Conservation (phyloP, 1,284 basidiomycete genomes). For the Trametes versicolor region DNA sequence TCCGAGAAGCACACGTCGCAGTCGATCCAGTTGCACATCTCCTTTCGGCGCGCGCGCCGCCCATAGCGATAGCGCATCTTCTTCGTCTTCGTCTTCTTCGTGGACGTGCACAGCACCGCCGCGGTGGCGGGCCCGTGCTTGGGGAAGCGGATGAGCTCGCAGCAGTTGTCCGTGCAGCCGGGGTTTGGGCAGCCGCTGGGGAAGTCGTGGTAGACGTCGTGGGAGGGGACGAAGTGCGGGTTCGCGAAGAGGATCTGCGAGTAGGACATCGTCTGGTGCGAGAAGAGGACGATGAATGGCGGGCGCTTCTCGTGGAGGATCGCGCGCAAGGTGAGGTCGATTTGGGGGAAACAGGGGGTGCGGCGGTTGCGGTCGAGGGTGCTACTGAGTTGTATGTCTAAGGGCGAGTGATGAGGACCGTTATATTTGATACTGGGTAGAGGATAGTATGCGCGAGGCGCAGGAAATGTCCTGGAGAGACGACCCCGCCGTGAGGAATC, state of each 20-base stretch:
- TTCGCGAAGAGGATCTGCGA: conserved; percentile 83
- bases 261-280: conserved; percentile 79
- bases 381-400: conserved; percentile 74
- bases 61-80: conserved; percentile 54
- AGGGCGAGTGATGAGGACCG: conserved; percentile 1
- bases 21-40: conserved; percentile 85
- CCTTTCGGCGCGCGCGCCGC: conserved; percentile 56
- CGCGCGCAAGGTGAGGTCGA: conserved; percentile 76
- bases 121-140: conserved; percentile 67
- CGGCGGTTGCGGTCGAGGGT: conserved; percentile 70
- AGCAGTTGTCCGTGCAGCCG: conserved; percentile 75
- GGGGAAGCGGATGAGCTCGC: conserved; percentile 82
- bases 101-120: conserved; percentile 57
- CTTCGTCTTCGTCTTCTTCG: conserved; percentile 48
- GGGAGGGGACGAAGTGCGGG: conserved; percentile 70
- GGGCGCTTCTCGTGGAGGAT: conserved; percentile 77
- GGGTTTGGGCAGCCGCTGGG: conserved; percentile 80
- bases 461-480: too few species aligned
- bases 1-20: conserved; percentile 68
- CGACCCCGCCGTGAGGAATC: too few species aligned
- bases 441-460: too few species aligned
- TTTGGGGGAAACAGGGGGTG: conserved; percentile 79
- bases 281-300: conserved; percentile 78
- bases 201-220: conserved; percentile 77
- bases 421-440: too few species aligned